Conservation (phyloP, 83 land plant species). For the Isoetes engelmannii region DNA sequence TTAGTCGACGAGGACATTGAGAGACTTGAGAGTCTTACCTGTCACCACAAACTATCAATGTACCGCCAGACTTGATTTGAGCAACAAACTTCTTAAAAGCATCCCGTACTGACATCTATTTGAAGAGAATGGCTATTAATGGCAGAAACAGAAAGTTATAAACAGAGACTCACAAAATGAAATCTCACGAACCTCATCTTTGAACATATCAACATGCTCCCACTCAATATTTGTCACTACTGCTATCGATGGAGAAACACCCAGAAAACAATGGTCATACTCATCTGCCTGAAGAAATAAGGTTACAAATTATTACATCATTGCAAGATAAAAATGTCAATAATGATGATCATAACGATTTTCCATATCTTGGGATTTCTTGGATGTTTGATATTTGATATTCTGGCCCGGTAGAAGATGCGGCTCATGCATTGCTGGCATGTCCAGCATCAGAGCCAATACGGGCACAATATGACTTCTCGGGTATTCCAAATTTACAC, state of each 20-base stretch:
- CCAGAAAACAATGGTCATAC: conserved; percentile 60
- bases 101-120: conserved; percentile 25
- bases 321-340: too few species aligned
- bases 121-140: neutral
- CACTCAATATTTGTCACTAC: conserved; percentile 60
- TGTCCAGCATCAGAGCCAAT: too few species aligned
- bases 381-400: neutral
- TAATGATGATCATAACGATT: neutral
- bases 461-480: too few species aligned
- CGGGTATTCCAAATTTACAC: too few species aligned
- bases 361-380: neutral
- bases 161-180: neutral
- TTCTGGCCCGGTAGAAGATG: too few species aligned
- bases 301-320: neutral
- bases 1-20: neutral
- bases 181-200: conserved; percentile 39
- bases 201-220: conserved; percentile 72
- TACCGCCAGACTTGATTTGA: conserved; percentile 43
- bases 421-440: too few species aligned
- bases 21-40: conserved; percentile 24
- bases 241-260: conserved; percentile 49
- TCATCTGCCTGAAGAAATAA: conserved; percentile 54
- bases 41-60: conserved; percentile 43
- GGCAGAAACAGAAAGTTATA: conserved; percentile 3
- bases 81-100: conserved; percentile 42